Evolutionary conservation across 2,329 filamentous ascomycete genomes (phyloP), one percentile per base, ranked within the genome.

Genomic region (Raffaelea albimanens): DNA sequence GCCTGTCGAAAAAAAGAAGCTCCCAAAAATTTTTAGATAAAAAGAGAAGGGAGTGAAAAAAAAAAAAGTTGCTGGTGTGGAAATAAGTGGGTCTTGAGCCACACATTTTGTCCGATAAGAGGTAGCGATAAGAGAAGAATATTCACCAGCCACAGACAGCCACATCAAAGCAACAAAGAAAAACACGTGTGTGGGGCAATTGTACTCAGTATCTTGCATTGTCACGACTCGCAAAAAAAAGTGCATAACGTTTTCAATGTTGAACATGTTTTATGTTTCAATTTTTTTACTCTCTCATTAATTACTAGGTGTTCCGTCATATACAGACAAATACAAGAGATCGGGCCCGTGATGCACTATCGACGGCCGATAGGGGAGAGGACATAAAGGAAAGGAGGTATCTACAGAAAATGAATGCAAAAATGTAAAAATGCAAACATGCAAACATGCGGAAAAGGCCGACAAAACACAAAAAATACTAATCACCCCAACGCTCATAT

Each of bases 271-370:
- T 29, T 29, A 29, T 13, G 7, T 29, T n/a, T n/a, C n/a, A n/a
- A n/a, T 29, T 29, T 29, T 7, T 29, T 29, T 29, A 29, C 25
- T 29, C 25, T 29, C 7, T 7, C 7, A 29, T 29, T 29, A 29
- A 7, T 13, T n/a, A n/a, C n/a, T n/a, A n/a, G n/a, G 25, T 13
- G 7, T 7, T 29, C 25, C 7, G 25, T 29, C 13, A 29, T 10
- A 38, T 29, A 21, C 13, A 31, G 19, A 44, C 18, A 39, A 29
- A 44, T 22, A 40, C 45, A 33, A 29, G 25, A 29, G 25, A 29
- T 29, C 25, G 25, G 23, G 38, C 29, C 44, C 39, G 46, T 44
- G 51, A 53, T 53, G 51, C 49, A 51, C 51, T 53, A 50, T 53
- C 40, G 21, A 48, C 45, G 47, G 47, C 14, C 47, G 9, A 41